Conservation (phyloP, 23 red algal species). For the Gracilaria domingensis region DNA sequence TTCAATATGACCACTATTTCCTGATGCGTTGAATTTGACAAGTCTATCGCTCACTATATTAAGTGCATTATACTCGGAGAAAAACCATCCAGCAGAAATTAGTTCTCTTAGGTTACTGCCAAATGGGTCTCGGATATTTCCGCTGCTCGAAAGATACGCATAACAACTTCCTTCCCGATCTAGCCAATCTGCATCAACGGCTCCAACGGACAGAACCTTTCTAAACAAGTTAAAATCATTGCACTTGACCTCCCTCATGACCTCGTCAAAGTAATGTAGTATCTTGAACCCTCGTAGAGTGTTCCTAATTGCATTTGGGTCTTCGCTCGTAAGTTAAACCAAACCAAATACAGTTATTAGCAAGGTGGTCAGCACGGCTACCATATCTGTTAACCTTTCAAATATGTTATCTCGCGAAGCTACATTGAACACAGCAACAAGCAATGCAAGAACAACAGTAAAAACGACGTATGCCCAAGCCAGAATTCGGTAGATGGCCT, state of each 20-base stretch:
- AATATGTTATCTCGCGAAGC: slow-evolving; percentile 21
- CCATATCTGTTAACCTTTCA: slow-evolving; percentile 37
- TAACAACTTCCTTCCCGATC: slow-evolving; percentile 25
- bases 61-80: neutral
- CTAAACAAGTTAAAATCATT: neutral
- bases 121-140: slow-evolving; percentile 12
- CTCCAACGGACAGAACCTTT: slow-evolving; percentile 7
- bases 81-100: slow-evolving; percentile 13
- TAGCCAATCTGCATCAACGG: slow-evolving; percentile 15
- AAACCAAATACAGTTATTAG: slow-evolving; percentile 45
- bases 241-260: neutral
- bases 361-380: neutral
- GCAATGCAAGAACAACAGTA: neutral
- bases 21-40: neutral
- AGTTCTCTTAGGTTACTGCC: neutral
- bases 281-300: neutral
- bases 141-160: neutral
- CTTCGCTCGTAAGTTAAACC: slow-evolving; percentile 41
- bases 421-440: slow-evolving; percentile 29
- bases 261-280: slow-evolving; percentile 2
- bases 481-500: neutral
- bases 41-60: neutral
- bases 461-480: neutral
- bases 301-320: slow-evolving; percentile 34
- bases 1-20: neutral